phyloP scores from a whole-genome alignment of 345 rosid species.

The Anastatica hierochuntica region DNA sequence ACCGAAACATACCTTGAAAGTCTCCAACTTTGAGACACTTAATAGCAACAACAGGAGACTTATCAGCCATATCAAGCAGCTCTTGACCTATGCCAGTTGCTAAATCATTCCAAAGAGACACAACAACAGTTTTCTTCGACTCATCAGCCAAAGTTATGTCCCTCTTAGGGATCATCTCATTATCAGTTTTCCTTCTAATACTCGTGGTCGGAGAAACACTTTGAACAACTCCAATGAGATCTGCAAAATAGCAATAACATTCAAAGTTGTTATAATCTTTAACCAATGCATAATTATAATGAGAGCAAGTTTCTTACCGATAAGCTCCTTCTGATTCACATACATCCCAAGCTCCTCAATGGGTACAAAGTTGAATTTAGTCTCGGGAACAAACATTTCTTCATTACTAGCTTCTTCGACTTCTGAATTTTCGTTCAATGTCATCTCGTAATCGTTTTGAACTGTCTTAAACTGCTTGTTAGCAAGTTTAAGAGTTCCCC shows the following conservation, averaged over 20 bases:
- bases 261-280: neutral
- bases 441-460: constrained; percentile 91
- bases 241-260: constrained; percentile 26
- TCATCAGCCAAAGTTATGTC: constrained; percentile 76
- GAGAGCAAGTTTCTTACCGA: constrained; percentile 41
- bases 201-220: constrained; percentile 70
- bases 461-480: constrained; percentile 91
- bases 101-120: constrained; percentile 86
- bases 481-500: constrained; percentile 70
- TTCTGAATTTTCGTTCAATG: constrained; percentile 67
- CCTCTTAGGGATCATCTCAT: constrained; percentile 78
- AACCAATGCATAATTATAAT: neutral
- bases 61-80: constrained; percentile 56
- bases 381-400: constrained; percentile 63
- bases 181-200: constrained; percentile 65
- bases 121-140: constrained; percentile 72
- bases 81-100: constrained; percentile 75
- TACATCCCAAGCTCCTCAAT: constrained; percentile 69
- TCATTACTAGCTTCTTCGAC: constrained; percentile 79
- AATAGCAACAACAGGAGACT: constrained; percentile 63
- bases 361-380: constrained; percentile 70
- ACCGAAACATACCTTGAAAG: constrained; percentile 54
- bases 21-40: constrained; percentile 83
- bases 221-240: constrained; percentile 86
- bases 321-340: constrained; percentile 59